Percentiles rank a stretch among this genome's conserved stretches.
These are phyloP conservation scores for Dalbergia oliveri DNA, from an alignment of 306 rosid species.

Conservation along the genomic window DNA sequence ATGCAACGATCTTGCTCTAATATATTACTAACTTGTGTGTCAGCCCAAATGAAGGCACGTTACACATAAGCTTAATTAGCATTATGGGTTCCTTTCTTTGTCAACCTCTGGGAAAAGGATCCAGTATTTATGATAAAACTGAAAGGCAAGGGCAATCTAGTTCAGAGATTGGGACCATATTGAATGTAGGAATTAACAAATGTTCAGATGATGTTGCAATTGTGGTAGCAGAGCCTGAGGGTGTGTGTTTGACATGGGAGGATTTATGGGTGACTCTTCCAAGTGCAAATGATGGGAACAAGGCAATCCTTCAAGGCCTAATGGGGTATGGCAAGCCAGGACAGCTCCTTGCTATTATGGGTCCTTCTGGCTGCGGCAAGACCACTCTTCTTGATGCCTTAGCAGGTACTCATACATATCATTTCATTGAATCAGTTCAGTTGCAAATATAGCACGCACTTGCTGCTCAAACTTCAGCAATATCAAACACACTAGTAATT, in stretches of 20 bases:
- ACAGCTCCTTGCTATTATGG: constrained; percentile 64
- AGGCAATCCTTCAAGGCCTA: constrained; percentile 49
- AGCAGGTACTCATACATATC: constrained; percentile 47
- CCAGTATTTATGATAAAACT: not conserved
- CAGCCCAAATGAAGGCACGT: not conserved
- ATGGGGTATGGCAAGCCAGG: constrained; percentile 54
- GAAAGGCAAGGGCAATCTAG: not conserved
- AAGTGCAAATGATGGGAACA: constrained; percentile 27
- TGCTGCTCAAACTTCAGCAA: no score
- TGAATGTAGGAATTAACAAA: not conserved
- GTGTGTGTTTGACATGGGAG: constrained; percentile 57
- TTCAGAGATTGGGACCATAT: not conserved
- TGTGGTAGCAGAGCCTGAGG: constrained; percentile 5
- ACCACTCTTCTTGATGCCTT: constrained; percentile 69
- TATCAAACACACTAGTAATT: no score
- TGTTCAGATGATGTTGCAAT: not conserved
- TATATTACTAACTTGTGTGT: not conserved
- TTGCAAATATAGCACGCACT: no score
- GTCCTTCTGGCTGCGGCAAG: constrained; percentile 71
- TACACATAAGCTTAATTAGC: not conserved
- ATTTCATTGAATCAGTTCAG: not conserved
- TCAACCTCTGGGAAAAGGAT: not conserved
- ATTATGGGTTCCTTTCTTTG: constrained; percentile 19
- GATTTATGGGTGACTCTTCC: constrained; percentile 53
- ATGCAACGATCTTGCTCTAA: not conserved